Percentiles rank a stretch among this genome's conserved stretches.
These are phyloP conservation scores for Gnomoniopsis smithogilvyi DNA, from an alignment of 2,329 filamentous ascomycete genomes.

Conservation along the genomic window DNA sequence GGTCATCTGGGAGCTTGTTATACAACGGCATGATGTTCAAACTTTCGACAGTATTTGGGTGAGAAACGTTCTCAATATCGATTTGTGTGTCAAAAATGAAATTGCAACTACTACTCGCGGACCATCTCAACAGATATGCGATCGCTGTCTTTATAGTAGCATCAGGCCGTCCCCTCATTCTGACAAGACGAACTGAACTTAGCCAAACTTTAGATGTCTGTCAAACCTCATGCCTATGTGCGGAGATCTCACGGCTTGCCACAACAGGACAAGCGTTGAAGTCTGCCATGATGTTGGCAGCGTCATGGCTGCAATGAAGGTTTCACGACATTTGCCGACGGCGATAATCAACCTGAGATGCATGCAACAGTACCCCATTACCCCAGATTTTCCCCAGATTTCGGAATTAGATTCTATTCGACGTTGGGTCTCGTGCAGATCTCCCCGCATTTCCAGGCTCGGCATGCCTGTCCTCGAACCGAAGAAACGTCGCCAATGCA, in stretches of 20 bases:
- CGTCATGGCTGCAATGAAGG: neutral
- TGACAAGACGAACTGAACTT: neutral
- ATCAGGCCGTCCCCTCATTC: neutral
- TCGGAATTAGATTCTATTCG: neutral
- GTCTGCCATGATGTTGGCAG: neutral
- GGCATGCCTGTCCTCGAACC: neutral
- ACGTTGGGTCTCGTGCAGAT: neutral
- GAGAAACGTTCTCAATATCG: neutral
- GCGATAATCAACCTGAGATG: neutral
- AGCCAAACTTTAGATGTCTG: neutral
- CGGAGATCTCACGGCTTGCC: neutral
- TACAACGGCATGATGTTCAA: neutral
- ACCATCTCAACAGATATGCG: neutral
- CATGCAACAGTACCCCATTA: neutral
- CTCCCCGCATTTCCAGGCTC: neutral
- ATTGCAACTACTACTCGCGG: neutral
- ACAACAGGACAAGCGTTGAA: neutral
- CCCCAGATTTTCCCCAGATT: neutral
- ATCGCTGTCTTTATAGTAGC: neutral
- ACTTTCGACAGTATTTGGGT: neutral
- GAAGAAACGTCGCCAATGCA: neutral
- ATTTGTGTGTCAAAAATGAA: neutral
- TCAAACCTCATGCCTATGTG: neutral
- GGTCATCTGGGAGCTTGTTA: slow-evolving; percentile 23
- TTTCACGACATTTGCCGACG: neutral